A percentile compares a stretch with the other conserved stretches of the same genome.
Evolutionary conservation across 202 grass and related monocot species (phyloP).

Genomic region (Hordeum pubiflorum): DNA sequence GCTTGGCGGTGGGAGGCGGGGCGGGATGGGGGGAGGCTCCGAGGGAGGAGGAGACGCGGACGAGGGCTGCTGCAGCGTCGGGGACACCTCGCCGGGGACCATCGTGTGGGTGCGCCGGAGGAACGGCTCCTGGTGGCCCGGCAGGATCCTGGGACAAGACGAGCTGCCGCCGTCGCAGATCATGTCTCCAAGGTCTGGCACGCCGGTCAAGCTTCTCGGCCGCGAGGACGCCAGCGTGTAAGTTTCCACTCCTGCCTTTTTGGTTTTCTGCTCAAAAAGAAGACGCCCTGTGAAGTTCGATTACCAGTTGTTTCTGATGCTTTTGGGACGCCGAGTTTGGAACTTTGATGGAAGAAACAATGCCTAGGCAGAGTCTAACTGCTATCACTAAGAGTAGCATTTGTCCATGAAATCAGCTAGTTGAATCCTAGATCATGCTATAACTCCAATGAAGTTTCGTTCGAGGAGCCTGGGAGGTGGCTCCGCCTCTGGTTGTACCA

Average conservation of each 20-base stretch:
- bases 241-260: constrained; percentile 19
- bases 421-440: neutral
- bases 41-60: constrained; percentile 31
- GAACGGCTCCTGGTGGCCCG: constrained; percentile 80
- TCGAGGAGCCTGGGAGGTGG: neutral
- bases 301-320: constrained; percentile 17
- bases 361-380: neutral
- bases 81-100: constrained; percentile 55
- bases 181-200: constrained; percentile 79
- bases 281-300: neutral
- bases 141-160: constrained; percentile 60
- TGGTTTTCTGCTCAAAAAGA: neutral
- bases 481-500: neutral
- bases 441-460: neutral
- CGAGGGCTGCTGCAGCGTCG: constrained; percentile 43
- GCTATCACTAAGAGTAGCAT: neutral
- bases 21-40: constrained; percentile 29
- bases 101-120: constrained; percentile 78
- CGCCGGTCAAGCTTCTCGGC: constrained; percentile 77
- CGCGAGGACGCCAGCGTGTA: constrained; percentile 79
- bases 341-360: constrained; percentile 8
- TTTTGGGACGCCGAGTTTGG: neutral
- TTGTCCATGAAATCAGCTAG: neutral
- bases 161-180: constrained; percentile 71
- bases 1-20: neutral